A percentile compares a stretch with the other conserved stretches of the same genome.
Evolutionary conservation across 371 early-diverging fungal genomes (phyloP).

Genomic region (Cladochytrium tenue): DNA sequence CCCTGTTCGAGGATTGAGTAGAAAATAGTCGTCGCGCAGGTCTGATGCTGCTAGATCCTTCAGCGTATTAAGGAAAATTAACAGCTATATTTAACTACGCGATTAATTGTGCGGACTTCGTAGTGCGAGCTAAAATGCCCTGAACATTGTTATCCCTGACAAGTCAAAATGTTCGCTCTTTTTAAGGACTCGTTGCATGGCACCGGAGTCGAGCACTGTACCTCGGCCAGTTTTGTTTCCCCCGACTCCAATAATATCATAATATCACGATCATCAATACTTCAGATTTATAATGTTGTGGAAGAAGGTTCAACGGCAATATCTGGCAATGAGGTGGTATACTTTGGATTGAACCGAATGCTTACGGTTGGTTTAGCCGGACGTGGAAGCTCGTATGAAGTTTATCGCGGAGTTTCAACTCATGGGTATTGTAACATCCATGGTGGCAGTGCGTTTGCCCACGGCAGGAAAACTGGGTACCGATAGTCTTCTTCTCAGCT

Average conservation of each 20-base stretch:
- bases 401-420: slow-evolving; percentile 73
- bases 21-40: no score
- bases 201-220: slow-evolving; percentile 75
- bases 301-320: slow-evolving; percentile 46
- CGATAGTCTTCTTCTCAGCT: slow-evolving; percentile 82
- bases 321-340: neutral
- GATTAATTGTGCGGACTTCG: no score
- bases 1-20: no score
- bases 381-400: slow-evolving; percentile 70
- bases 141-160: no score
- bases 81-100: no score
- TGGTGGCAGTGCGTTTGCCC: slow-evolving; percentile 73
- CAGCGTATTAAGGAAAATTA: no score
- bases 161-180: slow-evolving; percentile 35
- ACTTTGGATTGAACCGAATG: neutral
- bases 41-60: no score
- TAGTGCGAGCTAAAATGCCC: no score
- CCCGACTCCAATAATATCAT: slow-evolving; percentile 73
- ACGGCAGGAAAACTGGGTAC: slow-evolving; percentile 62
- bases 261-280: slow-evolving; percentile 72
- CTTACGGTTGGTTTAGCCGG: neutral
- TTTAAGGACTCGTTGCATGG: slow-evolving; percentile 80
- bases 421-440: slow-evolving; percentile 77
- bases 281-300: slow-evolving; percentile 78
- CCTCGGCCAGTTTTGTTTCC: slow-evolving; percentile 72